Evolutionary conservation across 768 basidiomycete genomes (phyloP).

Genomic region (Sporobolomyces roseus): DNA sequence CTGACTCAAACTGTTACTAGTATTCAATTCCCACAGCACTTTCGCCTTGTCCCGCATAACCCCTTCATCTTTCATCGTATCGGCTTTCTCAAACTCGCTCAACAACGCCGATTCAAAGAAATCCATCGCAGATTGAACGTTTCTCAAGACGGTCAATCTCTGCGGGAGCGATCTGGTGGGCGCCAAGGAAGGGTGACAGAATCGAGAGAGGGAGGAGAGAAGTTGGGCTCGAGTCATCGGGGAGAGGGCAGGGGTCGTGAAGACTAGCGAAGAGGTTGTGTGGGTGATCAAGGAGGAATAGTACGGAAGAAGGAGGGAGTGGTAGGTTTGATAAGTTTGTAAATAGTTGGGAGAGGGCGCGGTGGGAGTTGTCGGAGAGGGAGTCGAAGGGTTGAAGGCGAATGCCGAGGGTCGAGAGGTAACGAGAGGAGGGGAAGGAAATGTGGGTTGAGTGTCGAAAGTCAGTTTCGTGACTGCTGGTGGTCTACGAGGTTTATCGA

Average conservation of each 20-base stretch:
- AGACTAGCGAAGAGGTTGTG: conserved; percentile 63
- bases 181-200: conserved; percentile 63
- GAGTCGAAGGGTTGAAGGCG: conserved; percentile 9
- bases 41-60: conserved; percentile 77
- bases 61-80: conserved; percentile 65
- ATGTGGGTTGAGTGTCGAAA: conserved; percentile 7
- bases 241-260: conserved; percentile 63
- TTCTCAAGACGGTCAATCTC: conserved; percentile 53
- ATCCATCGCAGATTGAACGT: conserved; percentile 74
- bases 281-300: conserved; percentile 54
- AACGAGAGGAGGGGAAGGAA: not conserved
- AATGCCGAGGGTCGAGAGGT: conserved; percentile 4
- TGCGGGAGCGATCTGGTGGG: conserved; percentile 67
- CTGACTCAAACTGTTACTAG: conserved; percentile 86
- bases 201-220: conserved; percentile 68
- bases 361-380: not conserved
- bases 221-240: conserved; percentile 52
- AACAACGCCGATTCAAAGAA: conserved; percentile 81
- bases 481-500: not conserved
- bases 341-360: conserved; percentile 19
- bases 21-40: conserved; percentile 72
- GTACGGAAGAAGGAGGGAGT: conserved; percentile 49
- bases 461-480: conserved; percentile 4
- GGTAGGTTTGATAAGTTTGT: conserved; percentile 45
- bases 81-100: conserved; percentile 83